Conservation (phyloP, 2,329 filamentous ascomycete genomes). For the Ceratocystis papillata region DNA sequence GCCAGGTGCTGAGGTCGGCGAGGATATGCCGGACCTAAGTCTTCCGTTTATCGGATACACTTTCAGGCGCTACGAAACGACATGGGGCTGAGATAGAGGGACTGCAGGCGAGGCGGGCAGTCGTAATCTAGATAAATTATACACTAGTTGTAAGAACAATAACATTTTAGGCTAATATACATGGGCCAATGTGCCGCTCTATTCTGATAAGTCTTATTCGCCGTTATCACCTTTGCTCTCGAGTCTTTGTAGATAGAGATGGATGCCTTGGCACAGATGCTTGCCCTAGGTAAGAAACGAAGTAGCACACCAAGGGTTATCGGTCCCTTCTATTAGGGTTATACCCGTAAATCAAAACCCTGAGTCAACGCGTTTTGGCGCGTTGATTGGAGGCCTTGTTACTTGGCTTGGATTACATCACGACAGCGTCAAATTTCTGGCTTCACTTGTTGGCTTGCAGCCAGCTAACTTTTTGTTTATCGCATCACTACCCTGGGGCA, state of each 20-base stretch:
- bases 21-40: conserved; percentile 87
- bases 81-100: conserved; percentile 17
- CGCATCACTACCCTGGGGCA: no score
- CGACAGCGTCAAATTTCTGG: background rate
- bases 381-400: conserved; percentile 18
- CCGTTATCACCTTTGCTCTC: no score
- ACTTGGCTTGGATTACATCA: background rate
- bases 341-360: background rate
- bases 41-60: conserved; percentile 55
- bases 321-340: background rate
- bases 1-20: conserved; percentile 29
- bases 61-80: conserved; percentile 23
- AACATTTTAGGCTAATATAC: no score
- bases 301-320: background rate
- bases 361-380: conserved; percentile 11
- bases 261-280: no score
- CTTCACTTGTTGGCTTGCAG: no score
- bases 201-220: no score
- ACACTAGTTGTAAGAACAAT: no score
- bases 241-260: no score
- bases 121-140: no score
- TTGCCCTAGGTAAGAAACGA: no score
- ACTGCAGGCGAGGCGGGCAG: background rate
- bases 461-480: no score
- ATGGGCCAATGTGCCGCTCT: no score